Evolutionary conservation across 2,329 filamentous ascomycete species (phyloP).

Genomic region (Diplodia sapinea): DNA sequence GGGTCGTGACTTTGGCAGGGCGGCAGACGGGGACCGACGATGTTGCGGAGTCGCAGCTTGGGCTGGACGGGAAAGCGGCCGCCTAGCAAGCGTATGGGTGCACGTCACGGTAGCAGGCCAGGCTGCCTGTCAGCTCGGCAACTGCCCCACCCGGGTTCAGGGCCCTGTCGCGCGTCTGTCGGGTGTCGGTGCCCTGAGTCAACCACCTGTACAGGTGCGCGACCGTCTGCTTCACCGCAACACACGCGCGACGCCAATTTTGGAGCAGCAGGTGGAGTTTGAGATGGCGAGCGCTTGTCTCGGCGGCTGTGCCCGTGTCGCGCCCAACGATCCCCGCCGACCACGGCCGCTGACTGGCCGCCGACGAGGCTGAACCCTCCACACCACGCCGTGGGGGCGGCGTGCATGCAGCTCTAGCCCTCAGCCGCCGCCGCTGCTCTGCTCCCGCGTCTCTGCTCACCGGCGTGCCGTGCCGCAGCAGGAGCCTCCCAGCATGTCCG

Average conservation of each 20-base stretch:
- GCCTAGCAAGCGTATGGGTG: not conserved
- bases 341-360: slow-evolving; percentile 11
- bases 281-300: not conserved
- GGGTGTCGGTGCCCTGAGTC: slow-evolving; percentile 12
- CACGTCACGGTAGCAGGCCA: slow-evolving; percentile 11
- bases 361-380: slow-evolving; percentile 8
- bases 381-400: slow-evolving; percentile 14
- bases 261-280: slow-evolving; percentile 15
- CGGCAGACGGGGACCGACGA: slow-evolving; percentile 5
- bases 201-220: not conserved
- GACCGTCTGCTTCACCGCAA: slow-evolving; percentile 23
- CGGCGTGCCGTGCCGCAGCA: slow-evolving; percentile 7
- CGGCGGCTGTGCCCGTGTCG: slow-evolving; percentile 6
- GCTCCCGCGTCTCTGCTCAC: not conserved
- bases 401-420: slow-evolving; percentile 26
- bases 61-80: slow-evolving; percentile 1
- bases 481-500: slow-evolving; percentile 13
- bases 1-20: not conserved
- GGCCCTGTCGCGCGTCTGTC: slow-evolving; percentile 15
- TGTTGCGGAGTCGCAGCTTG: slow-evolving; percentile 12
- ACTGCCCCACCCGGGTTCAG: not conserved
- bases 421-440: not conserved
- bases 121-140: not conserved
- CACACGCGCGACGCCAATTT: slow-evolving; percentile 1
- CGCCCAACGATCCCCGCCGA: slow-evolving; percentile 1